Evolutionary conservation across 2,329 filamentous ascomycete genomes (phyloP), one percentile per base, ranked within the genome.

Genomic region (Colletotrichum navitas): DNA sequence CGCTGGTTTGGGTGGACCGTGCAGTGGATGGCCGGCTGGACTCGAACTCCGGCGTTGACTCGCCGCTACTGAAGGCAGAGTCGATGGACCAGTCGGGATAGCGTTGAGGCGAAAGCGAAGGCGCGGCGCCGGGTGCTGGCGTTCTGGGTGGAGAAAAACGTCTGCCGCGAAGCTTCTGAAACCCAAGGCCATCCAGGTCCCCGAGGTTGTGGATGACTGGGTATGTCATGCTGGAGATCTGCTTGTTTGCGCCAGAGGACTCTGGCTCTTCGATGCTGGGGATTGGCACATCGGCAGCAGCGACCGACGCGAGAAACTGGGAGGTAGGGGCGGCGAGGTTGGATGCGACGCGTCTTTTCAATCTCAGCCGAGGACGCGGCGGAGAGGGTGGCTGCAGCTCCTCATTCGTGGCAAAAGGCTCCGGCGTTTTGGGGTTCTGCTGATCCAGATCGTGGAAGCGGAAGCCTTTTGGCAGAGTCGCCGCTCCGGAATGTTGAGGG

Each of bases 271-370:
- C 90, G 67, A 92, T 90, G 78, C 89, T 91, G 18, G 89, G 90
- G 63, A 92, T 86, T 32, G 89, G 88, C 5, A 90, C 82, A 77
- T 92, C 90, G 72, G 89, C 90, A 24, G 89, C 89, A 55, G 88
- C 89, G 68, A 92, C 90, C 5, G 89, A 91, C 3, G 89, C 89
- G n/a, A 92, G 85, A 76, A 92, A 92, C 62, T 91, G 88, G 76
- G 90, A 85, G 1, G 90, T 91, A 2, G 90, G 89, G 47, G 89
- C 89, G 70, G 84, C 80, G 14, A 88, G 81, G 68, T 85, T 83
- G 54, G 87, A 85, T 47, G 84, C 83, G 76, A 85, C 84, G 75
- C 88, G 88, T 75, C 86, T 85, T 79, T 88, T 88, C 71, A 90
- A 79, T 74, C 83, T 85, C 75, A 90, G 82, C 64, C 86, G 86